Base-by-base conservation (phyloP, 2,329 filamentous ascomycete genomes). In the Pseudocercospora pini-densiflorae region DNA sequence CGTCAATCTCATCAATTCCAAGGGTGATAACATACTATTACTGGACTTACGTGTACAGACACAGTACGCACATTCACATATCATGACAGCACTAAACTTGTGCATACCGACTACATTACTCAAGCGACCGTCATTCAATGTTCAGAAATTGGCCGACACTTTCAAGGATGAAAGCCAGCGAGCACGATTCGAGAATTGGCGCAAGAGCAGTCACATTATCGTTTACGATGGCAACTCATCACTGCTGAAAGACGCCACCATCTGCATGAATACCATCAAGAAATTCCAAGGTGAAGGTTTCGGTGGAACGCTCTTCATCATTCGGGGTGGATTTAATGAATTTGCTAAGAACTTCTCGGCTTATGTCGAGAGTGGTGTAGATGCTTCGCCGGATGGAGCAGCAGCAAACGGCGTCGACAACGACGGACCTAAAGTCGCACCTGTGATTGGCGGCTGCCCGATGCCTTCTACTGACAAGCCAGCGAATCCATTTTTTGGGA, bases 71-170 rank as follows among this genome's bases (percentile, higher is more conserved):
- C 85, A 87, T 54, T 89, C 91, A 23, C 88, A 92, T 31, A 91
- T 98, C 62, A 82, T 85, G 59, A 90, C 90, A n/a, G 92, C 94
- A 0, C 81, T 99, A 33, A 98, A 96, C 76, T 83, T 99, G 5
- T 98, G 95, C 76, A 97, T 98, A 67, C 95, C 95, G 0, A 98
- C 95, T 0, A 98, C 94, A 0, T 82, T 99, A 14, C 81, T 99
- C 19, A 98, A 98, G 79, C 86, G 95, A 59, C 90, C 92, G 0
- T 96, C 93, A 0, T 98, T 96, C 79, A 94, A 94, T 72, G 87
- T 97, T 12, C 86, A 93, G 68, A 97, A 96, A 76, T 83, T 99
- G 33, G 88, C 92, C 71, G 91, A 94, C 68, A 97, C 93, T 0
- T 96, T 99, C 76, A 90, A 92, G 67, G 87, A 86, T 14, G 87